Conservation (phyloP, 306 rosid species). For the Glycine latifolia region DNA sequence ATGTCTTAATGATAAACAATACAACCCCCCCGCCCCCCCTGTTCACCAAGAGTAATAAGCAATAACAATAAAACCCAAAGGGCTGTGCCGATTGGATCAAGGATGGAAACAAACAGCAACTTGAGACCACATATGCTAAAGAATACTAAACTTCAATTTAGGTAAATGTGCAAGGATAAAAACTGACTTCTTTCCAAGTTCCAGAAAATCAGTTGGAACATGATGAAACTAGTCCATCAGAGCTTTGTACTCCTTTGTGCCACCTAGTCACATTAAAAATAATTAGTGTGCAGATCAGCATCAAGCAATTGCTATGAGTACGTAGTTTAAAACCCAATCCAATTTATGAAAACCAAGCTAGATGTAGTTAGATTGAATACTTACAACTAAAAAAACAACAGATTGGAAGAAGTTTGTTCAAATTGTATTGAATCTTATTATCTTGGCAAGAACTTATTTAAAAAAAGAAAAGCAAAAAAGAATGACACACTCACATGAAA, state of each 20-base stretch:
- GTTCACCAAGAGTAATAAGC: not conserved
- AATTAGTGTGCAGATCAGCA: conserved; percentile 37
- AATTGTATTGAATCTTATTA: not conserved
- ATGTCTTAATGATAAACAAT: too few species aligned
- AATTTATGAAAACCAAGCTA: conserved; percentile 27
- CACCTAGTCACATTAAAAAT: conserved; percentile 69
- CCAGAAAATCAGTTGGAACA: conserved; percentile 91
- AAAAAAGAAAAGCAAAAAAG: conserved; percentile 5
- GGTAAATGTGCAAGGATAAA: conserved; percentile 42
- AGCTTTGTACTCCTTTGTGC: conserved; percentile 93
- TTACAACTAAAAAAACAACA: not conserved
- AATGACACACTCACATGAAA: conserved; percentile 71
- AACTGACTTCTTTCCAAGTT: conserved; percentile 81
- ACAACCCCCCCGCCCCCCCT: not conserved
- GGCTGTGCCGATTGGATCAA: not conserved
- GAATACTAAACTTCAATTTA: conserved; percentile 26
- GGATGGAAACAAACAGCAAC: conserved; percentile 23
- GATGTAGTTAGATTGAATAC: conserved; percentile 12
- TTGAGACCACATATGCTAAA: not conserved
- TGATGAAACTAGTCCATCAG: conserved; percentile 97
- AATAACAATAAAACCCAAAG: conserved; percentile 24
- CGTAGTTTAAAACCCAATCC: conserved; percentile 12
- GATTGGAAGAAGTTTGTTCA: conserved; percentile 21
- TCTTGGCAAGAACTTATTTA: conserved; percentile 12
- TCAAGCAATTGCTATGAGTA: not conserved